Evolutionary conservation across 228 moss, liverwort and hornwort species (phyloP).

Genomic region (Sphagnum magellanicum): DNA sequence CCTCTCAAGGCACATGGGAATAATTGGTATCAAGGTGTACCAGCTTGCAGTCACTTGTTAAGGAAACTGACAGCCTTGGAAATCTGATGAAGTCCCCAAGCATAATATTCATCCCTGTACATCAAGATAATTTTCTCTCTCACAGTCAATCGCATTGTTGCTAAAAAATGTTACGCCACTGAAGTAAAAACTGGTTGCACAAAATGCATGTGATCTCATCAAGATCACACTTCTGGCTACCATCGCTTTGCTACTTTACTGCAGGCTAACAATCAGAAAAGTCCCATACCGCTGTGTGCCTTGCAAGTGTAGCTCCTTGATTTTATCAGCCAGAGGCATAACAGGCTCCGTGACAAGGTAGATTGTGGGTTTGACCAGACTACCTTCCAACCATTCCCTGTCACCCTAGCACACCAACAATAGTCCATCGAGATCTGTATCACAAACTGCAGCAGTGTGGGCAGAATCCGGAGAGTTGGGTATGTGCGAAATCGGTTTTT

Average conservation of each 20-base stretch:
- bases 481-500: too few relatives aligned
- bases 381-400: constrained; percentile 30
- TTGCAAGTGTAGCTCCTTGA: constrained; percentile 83
- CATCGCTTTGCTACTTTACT: too few relatives aligned
- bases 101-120: constrained; percentile 92
- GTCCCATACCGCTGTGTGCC: constrained; percentile 64
- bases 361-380: constrained; percentile 61
- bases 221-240: too few relatives aligned
- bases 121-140: background rate
- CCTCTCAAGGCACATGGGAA: background rate
- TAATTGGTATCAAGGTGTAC: constrained; percentile 20
- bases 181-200: too few relatives aligned
- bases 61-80: constrained; percentile 93
- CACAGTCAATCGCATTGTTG: too few relatives aligned
- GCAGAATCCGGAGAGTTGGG: too few relatives aligned
- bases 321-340: constrained; percentile 77
- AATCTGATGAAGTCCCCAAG: constrained; percentile 93
- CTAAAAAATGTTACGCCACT: too few relatives aligned
- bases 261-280: too few relatives aligned
- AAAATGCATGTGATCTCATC: too few relatives aligned
- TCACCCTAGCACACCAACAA: too few relatives aligned
- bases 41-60: constrained; percentile 95
- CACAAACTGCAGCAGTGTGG: too few relatives aligned
- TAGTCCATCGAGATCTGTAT: too few relatives aligned
- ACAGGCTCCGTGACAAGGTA: constrained; percentile 97